Conservation (phyloP, 2,329 filamentous ascomycete species). For the Aureobasidium sp. region DNA sequence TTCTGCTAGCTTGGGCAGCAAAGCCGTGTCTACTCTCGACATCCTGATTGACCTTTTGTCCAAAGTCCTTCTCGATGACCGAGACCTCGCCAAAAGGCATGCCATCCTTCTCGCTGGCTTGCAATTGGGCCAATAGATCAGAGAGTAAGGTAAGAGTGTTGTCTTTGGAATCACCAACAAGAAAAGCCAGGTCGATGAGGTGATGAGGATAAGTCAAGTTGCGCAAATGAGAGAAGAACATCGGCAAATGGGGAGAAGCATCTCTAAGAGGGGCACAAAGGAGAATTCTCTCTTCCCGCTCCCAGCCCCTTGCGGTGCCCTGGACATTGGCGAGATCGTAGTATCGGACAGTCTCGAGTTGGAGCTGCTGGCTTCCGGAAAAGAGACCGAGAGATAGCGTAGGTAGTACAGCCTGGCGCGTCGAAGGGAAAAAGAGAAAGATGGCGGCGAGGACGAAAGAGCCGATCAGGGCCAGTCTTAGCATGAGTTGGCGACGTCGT, state of each 20-base stretch:
- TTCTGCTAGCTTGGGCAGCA: constrained; percentile 83
- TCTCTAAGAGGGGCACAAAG: constrained; percentile 92
- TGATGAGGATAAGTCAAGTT: constrained; percentile 98
- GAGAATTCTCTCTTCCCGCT: constrained; percentile 88
- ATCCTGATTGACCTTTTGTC: constrained; percentile 94
- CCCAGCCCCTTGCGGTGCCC: constrained; percentile 89
- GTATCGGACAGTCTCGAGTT: constrained; percentile 92
- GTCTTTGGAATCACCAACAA: constrained; percentile 97
- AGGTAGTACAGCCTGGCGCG: constrained; percentile 56
- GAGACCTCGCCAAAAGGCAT: constrained; percentile 92
- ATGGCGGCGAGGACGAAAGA: constrained; percentile 54
- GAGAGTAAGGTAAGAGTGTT: constrained; percentile 71
- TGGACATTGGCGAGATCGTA: constrained; percentile 91
- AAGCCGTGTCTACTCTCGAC: constrained; percentile 97
- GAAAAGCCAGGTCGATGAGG: constrained; percentile 89
- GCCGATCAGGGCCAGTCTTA: constrained; percentile 56
- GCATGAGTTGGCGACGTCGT: constrained; percentile 64
- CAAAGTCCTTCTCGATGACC: constrained; percentile 98
- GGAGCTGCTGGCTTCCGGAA: constrained; percentile 54
- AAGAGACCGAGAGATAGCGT: constrained; percentile 63
- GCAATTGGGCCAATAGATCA: constrained; percentile 68
- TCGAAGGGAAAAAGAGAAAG: constrained; percentile 69
- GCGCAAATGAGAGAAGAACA: constrained; percentile 97
- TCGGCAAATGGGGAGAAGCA: constrained; percentile 81
- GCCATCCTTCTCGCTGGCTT: constrained; percentile 69